Conservation (phyloP, 805 yeast genomes). For the Yamadazyma olivae region DNA sequence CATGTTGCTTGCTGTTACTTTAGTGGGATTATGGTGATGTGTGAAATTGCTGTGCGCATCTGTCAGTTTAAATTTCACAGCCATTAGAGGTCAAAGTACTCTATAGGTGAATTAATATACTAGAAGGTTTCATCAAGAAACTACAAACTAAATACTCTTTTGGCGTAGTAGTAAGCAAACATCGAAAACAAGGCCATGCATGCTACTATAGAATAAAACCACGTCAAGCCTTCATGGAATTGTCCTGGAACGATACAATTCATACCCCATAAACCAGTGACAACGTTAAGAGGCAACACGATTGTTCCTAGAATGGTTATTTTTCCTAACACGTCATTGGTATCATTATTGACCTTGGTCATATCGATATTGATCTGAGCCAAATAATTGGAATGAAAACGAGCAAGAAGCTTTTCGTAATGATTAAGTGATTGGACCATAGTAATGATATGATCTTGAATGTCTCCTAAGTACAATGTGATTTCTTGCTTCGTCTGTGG, state of each 20-base stretch:
- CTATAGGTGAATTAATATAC: too few relatives aligned
- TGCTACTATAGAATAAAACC: slow-evolving; percentile 40
- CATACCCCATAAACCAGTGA: slow-evolving; percentile 99
- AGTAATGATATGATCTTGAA: slow-evolving; percentile 95
- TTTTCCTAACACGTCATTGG: slow-evolving; percentile 93
- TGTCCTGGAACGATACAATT: slow-evolving; percentile 97
- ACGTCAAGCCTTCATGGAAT: slow-evolving; percentile 34
- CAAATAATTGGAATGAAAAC: slow-evolving; percentile 93
- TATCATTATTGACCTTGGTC: slow-evolving; percentile 95
- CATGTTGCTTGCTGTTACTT: slow-evolving; percentile 20
- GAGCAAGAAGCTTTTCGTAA: slow-evolving; percentile 87
- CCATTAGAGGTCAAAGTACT: too few relatives aligned
- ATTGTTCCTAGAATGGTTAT: slow-evolving; percentile 93
- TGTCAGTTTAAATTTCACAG: too few relatives aligned
- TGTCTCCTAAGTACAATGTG: slow-evolving; percentile 93
- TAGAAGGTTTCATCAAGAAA: too few relatives aligned
- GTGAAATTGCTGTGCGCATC: too few relatives aligned
- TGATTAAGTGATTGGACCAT: slow-evolving; percentile 96
- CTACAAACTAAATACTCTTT: slow-evolving; percentile 36
- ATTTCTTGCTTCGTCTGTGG: slow-evolving; percentile 55
- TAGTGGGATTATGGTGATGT: too few relatives aligned
- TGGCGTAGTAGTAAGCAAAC: slow-evolving; percentile 39
- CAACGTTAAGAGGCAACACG: slow-evolving; percentile 89
- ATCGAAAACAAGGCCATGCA: slow-evolving; percentile 34
- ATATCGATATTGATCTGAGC: slow-evolving; percentile 97